phyloP scores from a whole-genome alignment of 805 yeast species.

The Wickerhamomyces silvicola region DNA sequence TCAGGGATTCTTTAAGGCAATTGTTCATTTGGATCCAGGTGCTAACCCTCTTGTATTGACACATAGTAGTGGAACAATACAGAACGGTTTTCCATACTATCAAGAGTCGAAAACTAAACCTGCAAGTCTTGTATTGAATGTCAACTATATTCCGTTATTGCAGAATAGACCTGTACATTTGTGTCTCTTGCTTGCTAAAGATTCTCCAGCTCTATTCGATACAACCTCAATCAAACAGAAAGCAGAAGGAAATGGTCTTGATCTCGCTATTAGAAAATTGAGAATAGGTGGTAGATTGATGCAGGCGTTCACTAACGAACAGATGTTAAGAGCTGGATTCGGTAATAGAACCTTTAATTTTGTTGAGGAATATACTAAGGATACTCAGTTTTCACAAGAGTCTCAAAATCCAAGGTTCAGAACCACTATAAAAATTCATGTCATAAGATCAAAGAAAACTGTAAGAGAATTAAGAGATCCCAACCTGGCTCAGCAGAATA shows the following conservation, averaged over 20 bases:
- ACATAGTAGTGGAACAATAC: conserved; percentile 33
- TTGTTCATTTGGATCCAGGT: conserved; percentile 68
- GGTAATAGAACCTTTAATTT: conserved; percentile 76
- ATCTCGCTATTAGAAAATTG: conserved; percentile 65
- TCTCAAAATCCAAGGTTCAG: conserved; percentile 28
- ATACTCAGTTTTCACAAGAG: conserved; percentile 47
- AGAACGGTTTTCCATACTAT: conserved; percentile 25
- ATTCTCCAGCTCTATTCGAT: conserved; percentile 67
- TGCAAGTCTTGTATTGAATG: conserved; percentile 19
- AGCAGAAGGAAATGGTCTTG: conserved; percentile 58
- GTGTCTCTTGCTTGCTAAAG: conserved; percentile 69
- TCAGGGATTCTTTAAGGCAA: conserved; percentile 65
- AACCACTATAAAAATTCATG: conserved; percentile 70
- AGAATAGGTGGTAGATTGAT: conserved; percentile 80
- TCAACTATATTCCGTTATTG: conserved; percentile 48
- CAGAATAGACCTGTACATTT: conserved; percentile 76
- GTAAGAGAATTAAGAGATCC: conserved; percentile 69
- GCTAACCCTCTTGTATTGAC: conserved; percentile 49
- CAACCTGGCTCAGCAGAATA: conserved; percentile 82
- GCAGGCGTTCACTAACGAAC: conserved; percentile 90
- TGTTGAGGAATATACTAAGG: conserved; percentile 53
- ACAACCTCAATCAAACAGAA: conserved; percentile 45
- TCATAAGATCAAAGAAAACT: conserved; percentile 60
- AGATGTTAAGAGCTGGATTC: conserved; percentile 71
- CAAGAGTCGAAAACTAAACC: conserved; percentile 5